Evolutionary conservation across 2,329 filamentous ascomycete species (phyloP).

Genomic region (Hypomyces perniciosus): DNA sequence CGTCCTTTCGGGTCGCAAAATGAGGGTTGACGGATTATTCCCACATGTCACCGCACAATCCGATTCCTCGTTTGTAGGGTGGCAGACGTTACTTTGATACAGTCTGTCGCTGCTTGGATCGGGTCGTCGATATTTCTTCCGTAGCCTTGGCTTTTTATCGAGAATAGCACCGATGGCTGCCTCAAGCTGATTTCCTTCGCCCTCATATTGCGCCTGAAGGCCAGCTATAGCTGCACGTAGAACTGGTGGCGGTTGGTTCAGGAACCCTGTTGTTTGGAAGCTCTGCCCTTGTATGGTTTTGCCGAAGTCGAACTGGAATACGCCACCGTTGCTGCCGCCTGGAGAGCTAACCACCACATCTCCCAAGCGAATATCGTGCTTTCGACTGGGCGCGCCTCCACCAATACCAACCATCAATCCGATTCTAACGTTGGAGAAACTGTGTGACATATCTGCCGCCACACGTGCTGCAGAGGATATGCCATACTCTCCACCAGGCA

Average conservation of each 20-base stretch:
- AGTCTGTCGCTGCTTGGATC: constrained; percentile 7
- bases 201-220: constrained; percentile 9
- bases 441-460: constrained; percentile 23
- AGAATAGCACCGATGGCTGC: constrained; percentile 3
- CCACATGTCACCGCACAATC: constrained; percentile 1
- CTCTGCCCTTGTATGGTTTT: constrained; percentile 16
- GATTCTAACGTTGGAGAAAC: constrained; percentile 25
- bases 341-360: constrained; percentile 20
- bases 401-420: constrained; percentile 17
- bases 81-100: constrained; percentile 5
- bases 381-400: constrained; percentile 28
- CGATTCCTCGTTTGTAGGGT: constrained; percentile 6
- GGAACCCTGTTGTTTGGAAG: constrained; percentile 12
- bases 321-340: constrained; percentile 9
- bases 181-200: constrained; percentile 14
- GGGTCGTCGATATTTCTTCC: constrained; percentile 12
- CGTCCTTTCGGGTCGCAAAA: constrained; percentile 1
- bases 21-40: background rate
- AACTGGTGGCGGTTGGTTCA: constrained; percentile 16
- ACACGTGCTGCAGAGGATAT: constrained; percentile 18
- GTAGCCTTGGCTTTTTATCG: constrained; percentile 9
- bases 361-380: constrained; percentile 30
- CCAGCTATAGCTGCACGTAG: constrained; percentile 13
- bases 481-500: constrained; percentile 16
- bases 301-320: constrained; percentile 24